Percentiles rank a stretch among this genome's conserved stretches.
These are phyloP conservation scores for Cladosporium sp. DNA, from an alignment of 2,329 filamentous ascomycete genomes.

Conservation along the genomic window DNA sequence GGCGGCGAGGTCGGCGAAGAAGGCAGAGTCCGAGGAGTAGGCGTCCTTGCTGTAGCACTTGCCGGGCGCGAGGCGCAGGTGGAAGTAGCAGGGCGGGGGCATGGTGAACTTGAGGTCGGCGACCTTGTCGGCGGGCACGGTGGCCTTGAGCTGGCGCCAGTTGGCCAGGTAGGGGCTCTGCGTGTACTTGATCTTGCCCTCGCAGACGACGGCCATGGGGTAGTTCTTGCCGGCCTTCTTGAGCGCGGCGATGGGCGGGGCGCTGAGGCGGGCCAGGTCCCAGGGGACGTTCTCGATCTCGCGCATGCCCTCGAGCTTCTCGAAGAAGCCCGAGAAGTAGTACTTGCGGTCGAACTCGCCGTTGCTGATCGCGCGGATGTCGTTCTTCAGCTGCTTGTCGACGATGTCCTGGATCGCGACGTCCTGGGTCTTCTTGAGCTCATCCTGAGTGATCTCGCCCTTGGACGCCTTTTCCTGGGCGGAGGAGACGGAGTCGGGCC, in stretches of 20 bases:
- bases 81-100: slow-evolving; percentile 34
- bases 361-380: slow-evolving; percentile 59
- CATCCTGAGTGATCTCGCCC: slow-evolving; percentile 47
- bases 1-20: slow-evolving; percentile 32
- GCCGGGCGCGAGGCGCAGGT: slow-evolving; percentile 30
- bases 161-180: slow-evolving; percentile 31
- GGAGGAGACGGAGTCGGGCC: slow-evolving; percentile 56
- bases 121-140: slow-evolving; percentile 30
- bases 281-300: slow-evolving; percentile 32
- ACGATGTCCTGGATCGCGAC: slow-evolving; percentile 60
- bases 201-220: slow-evolving; percentile 33
- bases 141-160: slow-evolving; percentile 30
- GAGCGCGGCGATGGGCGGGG: slow-evolving; percentile 32
- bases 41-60: slow-evolving; percentile 30
- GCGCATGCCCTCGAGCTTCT: slow-evolving; percentile 33
- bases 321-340: slow-evolving; percentile 35
- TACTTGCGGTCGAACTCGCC: slow-evolving; percentile 56
- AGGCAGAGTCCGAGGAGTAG: slow-evolving; percentile 30
- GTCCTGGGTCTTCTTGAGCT: slow-evolving; percentile 58
- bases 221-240: slow-evolving; percentile 35
- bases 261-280: slow-evolving; percentile 31
- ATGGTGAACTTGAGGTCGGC: slow-evolving; percentile 33
- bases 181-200: slow-evolving; percentile 32
- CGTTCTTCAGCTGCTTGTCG: slow-evolving; percentile 56
- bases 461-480: slow-evolving; percentile 53